Conservation (phyloP, 1,284 basidiomycete genomes). For the Cutaneotrichosporon dermatis region DNA sequence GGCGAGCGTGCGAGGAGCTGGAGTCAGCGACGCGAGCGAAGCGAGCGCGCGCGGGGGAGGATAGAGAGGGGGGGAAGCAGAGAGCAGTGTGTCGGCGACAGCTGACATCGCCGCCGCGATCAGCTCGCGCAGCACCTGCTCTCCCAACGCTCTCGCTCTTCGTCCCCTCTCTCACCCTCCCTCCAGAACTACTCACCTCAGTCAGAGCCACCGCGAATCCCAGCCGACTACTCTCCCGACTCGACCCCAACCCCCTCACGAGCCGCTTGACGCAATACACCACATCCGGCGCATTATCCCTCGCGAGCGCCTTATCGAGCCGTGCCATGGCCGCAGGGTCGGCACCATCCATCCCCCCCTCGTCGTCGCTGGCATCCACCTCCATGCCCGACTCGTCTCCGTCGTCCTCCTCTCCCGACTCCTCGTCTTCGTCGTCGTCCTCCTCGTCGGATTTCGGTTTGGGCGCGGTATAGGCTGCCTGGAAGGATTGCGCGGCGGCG, state of each 20-base stretch:
- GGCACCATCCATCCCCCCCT: conserved; percentile 48
- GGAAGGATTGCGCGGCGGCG: conserved; percentile 72
- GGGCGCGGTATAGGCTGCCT: conserved; percentile 50
- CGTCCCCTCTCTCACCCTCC: no score
- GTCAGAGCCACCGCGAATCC: conserved; percentile 95
- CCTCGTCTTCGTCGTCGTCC: conserved; percentile 47
- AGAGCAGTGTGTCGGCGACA: no score
- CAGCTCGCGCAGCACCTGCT: no score
- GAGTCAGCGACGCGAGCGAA: not conserved
- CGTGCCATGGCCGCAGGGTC: conserved; percentile 40
- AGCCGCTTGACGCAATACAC: conserved; percentile 81
- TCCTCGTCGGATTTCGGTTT: conserved; percentile 6
- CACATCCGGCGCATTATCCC: conserved; percentile 76
- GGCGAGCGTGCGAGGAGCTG: conserved; percentile 76
- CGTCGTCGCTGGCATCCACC: conserved; percentile 52
- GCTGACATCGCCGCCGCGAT: no score
- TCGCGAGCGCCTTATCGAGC: conserved; percentile 51
- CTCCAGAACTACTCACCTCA: conserved; percentile 61
- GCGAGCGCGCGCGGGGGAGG: no score
- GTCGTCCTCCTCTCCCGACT: conserved; percentile 51
- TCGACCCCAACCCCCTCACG: conserved; percentile 80
- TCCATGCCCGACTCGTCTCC: conserved; percentile 51
- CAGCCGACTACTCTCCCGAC: conserved; percentile 83
- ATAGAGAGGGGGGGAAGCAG: no score
- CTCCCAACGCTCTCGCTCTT: no score